Percentiles rank a stretch among this genome's conserved stretches.
Conservation (phyloP, 1,284 basidiomycete species). For the Paramarasmius palmivorus region DNA sequence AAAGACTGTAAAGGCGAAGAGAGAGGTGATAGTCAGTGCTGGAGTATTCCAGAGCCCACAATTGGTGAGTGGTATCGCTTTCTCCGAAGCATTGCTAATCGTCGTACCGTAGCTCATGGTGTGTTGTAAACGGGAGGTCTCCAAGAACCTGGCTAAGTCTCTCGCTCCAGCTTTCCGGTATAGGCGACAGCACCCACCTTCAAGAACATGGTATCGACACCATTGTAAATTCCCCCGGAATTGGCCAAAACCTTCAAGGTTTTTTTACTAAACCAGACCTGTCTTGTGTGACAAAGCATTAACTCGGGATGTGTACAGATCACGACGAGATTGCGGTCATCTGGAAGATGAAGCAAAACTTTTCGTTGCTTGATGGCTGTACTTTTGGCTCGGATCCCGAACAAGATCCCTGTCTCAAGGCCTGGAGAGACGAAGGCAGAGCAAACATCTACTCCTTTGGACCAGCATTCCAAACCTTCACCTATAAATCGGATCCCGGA, state of each 20-base stretch:
- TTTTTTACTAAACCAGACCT: not conserved
- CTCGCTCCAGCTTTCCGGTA: constrained; percentile 29
- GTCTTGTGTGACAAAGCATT: too few relatives aligned
- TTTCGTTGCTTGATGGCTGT: constrained; percentile 27
- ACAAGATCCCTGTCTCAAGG: constrained; percentile 28
- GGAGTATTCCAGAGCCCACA: constrained; percentile 24
- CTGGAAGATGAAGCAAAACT: constrained; percentile 28
- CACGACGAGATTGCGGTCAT: constrained; percentile 30
- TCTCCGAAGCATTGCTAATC: not conserved
- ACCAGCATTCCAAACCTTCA: constrained; percentile 18
- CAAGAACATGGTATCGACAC: constrained; percentile 24
- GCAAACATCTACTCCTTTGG: constrained; percentile 27
- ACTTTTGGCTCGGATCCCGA: constrained; percentile 22
- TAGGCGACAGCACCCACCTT: constrained; percentile 26
- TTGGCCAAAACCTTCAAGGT: constrained; percentile 34
- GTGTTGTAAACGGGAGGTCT: not conserved
- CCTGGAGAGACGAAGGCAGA: constrained; percentile 22
- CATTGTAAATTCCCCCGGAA: constrained; percentile 28
- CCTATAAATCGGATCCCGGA: constrained; percentile 19
- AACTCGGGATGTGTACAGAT: constrained; percentile 23
- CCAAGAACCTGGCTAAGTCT: too few relatives aligned
- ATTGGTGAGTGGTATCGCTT: constrained; percentile 9
- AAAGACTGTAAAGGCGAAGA: constrained; percentile 11
- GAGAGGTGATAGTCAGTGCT: constrained; percentile 22
- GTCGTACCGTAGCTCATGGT: constrained; percentile 28